A percentile compares a stretch with the other conserved stretches of the same genome.
phyloP scores from a whole-genome alignment of 176 grass and related monocot genomes.

The Eragrostis nindensis region DNA sequence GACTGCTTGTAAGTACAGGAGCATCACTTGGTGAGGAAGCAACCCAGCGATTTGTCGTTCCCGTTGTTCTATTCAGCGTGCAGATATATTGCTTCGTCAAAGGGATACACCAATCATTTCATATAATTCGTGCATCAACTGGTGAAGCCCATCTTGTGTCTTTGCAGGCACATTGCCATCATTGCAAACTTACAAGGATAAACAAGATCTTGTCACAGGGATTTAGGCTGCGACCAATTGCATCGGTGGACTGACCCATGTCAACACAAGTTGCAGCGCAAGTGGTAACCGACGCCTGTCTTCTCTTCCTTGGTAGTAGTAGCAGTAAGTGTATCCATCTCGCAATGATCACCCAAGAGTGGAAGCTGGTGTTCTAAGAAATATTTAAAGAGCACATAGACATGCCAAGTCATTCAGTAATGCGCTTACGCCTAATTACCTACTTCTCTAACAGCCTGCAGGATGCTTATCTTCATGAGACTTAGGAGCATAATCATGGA shows the following conservation, averaged over 20 bases:
- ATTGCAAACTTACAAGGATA: neutral
- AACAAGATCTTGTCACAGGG: neutral
- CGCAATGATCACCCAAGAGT: neutral
- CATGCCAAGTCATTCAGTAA: neutral
- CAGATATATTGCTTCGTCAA: conserved; percentile 1
- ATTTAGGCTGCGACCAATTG: neutral
- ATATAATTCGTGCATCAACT: conserved; percentile 41
- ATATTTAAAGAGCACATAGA: neutral
- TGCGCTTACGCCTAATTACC: neutral
- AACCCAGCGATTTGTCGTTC: conserved; percentile 4
- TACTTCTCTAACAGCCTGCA: neutral
- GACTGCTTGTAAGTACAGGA: conserved; percentile 18
- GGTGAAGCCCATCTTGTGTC: conserved; percentile 3
- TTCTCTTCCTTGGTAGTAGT: neutral
- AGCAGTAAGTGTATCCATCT: neutral
- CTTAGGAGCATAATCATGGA: conserved; percentile 9
- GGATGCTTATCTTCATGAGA: conserved; percentile 28
- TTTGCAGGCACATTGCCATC: conserved; percentile 24
- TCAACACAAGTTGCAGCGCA: conserved; percentile 20
- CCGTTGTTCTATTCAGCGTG: neutral
- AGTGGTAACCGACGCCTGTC: neutral
- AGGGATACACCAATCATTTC: conserved; percentile 35
- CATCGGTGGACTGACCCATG: neutral
- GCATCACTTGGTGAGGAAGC: conserved; percentile 67
- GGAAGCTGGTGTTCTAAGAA: neutral